Base-by-base conservation (phyloP, 352 stramenopile genomes). In the Globisporangium emineosum region DNA sequence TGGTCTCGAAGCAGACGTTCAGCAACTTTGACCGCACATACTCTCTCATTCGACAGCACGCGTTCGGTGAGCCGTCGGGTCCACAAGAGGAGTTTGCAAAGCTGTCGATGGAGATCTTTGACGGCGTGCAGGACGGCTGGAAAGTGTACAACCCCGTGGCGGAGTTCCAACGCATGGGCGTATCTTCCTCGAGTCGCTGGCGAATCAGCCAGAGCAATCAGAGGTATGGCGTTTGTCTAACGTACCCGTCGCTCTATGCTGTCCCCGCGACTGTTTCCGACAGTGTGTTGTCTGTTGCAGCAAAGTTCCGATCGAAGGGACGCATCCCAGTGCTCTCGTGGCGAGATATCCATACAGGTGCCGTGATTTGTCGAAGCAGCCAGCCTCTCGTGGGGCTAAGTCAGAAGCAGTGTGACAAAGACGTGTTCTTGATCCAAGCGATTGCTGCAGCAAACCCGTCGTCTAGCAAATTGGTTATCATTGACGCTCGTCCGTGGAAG, bases 401-500 rank as follows among this genome's bases (percentile, higher is more conserved):
- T 0, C 85, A 93, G 51, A 89, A 88, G 37, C 84, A 93, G 61
- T 94, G 84, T 27, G 82, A 91, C 53, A 90, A 90, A 58, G 89
- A 97, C 49, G 84, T 96, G 42, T 82, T 86, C 49, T 68, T 94
- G 32, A 91, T 95, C 54, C 83, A 93, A 52, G 82, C 83, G 2
- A 93, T 95, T 55, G 75, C 85, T 19, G 85, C 84, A 0, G 68
- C 83, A 10, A 93, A 94, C 29, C 82, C 83, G 23, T 92, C 81
- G 25, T 93, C 84, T 17, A 89, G 65, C 15, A 90, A 86, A 47
- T 73, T 96, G 29, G 83, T 94, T 33, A 98, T 98, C 59, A 90
- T 97, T 23, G 92, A 98, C 63, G 88, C 89, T 5, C 70, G 92
- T 13, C 90, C 89, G 23, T 95, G 89, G 81, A 90, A 95, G 33